phyloP scores from a whole-genome alignment of 2,329 filamentous ascomycete genomes.

The Eutypa lata region DNA sequence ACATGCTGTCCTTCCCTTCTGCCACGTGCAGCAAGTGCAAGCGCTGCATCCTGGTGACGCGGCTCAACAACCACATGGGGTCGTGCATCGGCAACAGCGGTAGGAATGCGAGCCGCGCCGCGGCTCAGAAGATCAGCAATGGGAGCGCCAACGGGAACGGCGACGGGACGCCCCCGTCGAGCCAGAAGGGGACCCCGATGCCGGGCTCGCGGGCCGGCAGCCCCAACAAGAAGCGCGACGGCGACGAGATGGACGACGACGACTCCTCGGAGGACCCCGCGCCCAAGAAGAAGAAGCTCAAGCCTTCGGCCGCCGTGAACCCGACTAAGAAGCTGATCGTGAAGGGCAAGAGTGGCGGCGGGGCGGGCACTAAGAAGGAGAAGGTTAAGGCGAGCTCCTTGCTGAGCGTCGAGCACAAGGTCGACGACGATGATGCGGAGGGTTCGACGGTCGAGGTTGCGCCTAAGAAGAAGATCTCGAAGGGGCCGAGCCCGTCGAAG shows the following conservation, averaged over 20 bases:
- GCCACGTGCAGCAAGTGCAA: slow-evolving; percentile 67
- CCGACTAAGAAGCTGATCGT: slow-evolving; percentile 54
- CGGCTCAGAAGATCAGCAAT: slow-evolving; percentile 62
- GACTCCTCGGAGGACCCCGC: slow-evolving; percentile 49
- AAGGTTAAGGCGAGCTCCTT: slow-evolving; percentile 50
- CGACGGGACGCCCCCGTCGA: slow-evolving; percentile 58
- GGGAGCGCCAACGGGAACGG: slow-evolving; percentile 45
- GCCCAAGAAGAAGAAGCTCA: slow-evolving; percentile 58
- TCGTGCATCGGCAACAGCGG: slow-evolving; percentile 66
- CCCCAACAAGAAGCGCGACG: slow-evolving; percentile 56
- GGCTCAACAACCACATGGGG: slow-evolving; percentile 66
- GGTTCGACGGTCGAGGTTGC: slow-evolving; percentile 37
- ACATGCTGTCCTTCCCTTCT: slow-evolving; percentile 62
- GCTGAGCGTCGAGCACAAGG: slow-evolving; percentile 47
- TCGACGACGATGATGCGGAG: slow-evolving; percentile 35
- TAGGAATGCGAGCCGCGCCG: slow-evolving; percentile 59
- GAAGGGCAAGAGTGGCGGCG: slow-evolving; percentile 42
- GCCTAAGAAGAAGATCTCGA: slow-evolving; percentile 40
- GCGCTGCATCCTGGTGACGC: slow-evolving; percentile 61
- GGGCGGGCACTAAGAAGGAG: slow-evolving; percentile 46
- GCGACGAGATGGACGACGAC: slow-evolving; percentile 49
- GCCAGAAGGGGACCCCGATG: slow-evolving; percentile 59
- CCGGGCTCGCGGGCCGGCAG: slow-evolving; percentile 52
- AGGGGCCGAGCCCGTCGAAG: slow-evolving; percentile 40
- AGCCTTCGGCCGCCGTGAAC: slow-evolving; percentile 33